Evolutionary conservation across 192 early-diverging fungal genomes (phyloP).

Genomic region (Coemansia sp.): DNA sequence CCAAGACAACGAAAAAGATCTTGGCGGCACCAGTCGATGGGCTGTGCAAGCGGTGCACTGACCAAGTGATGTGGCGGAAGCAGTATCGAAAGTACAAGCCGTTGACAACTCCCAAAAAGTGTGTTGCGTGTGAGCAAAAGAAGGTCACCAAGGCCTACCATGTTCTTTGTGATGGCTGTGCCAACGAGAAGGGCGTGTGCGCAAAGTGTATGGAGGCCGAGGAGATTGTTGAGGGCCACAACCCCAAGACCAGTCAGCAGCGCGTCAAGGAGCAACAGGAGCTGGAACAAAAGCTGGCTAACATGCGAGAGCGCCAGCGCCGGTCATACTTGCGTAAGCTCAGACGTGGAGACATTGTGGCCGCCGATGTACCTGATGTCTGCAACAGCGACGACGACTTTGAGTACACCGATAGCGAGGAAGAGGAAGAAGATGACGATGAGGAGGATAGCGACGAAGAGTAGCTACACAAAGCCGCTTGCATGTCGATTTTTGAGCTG

Average conservation of each 20-base stretch:
- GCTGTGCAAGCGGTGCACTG: constrained; percentile 75
- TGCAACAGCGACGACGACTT: constrained; percentile 55
- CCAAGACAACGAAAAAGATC: constrained; percentile 77
- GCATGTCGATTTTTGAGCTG: background rate
- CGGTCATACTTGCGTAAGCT: constrained; percentile 81
- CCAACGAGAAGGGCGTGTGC: constrained; percentile 78
- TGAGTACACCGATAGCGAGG: constrained; percentile 62
- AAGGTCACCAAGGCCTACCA: constrained; percentile 94
- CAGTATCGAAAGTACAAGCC: constrained; percentile 98
- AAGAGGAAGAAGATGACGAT: constrained; percentile 58
- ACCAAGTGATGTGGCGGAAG: constrained; percentile 84
- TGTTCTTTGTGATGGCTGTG: constrained; percentile 89
- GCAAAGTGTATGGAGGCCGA: constrained; percentile 84
- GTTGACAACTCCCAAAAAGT: constrained; percentile 88
- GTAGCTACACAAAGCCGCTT: constrained; percentile 38
- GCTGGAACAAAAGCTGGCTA: constrained; percentile 66
- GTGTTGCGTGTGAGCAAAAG: constrained; percentile 74
- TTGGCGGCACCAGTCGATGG: constrained; percentile 79
- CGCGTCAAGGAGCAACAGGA: constrained; percentile 73
- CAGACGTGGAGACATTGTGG: constrained; percentile 74
- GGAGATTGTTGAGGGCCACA: constrained; percentile 65
- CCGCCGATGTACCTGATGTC: constrained; percentile 32
- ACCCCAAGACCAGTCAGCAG: constrained; percentile 70
- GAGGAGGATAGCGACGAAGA: constrained; percentile 48
- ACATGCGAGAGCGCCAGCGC: constrained; percentile 83